Base-by-base conservation (phyloP, 2,329 filamentous ascomycete genomes). In the Xylariales sp. region DNA sequence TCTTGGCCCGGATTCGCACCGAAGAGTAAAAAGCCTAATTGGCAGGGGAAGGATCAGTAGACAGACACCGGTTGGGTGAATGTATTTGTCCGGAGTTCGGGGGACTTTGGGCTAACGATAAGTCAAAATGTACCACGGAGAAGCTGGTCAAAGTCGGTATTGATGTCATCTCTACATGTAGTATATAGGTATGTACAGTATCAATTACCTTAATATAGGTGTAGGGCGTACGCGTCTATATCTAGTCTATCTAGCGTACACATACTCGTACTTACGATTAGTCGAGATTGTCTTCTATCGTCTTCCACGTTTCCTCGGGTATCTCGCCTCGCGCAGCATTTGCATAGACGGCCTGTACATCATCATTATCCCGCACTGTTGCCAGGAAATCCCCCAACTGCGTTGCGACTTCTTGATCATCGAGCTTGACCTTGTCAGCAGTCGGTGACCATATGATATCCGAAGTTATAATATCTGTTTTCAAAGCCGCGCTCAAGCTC, bases 401-500 rank as follows among this genome's bases (percentile, higher is more conserved):
- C 37, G 74, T 66, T 1, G 74, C 71, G 2, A 76, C 71, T 10
- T 75, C 69, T 11, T 73, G 66, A 12, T 76, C 72, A 44, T 83
- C 74, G 28, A 90, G 53, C 6, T 70, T 68, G 14, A 86, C 78
- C 58, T 78, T 78, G 47, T 95, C 89, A 54, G 84, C 79, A 46
- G 91, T 93, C 0, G 88, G 78, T 45, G 84, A 78, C 83, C 88
- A 96, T 31, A 95, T 74, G 39, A 96, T 91, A 42, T 94, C 87
- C 14, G 81, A 80, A 51, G 80, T 83, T 42, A 84, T 68, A 33
- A 94, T 76, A 44, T 84, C 76, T 46, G 94, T 63, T 1, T 72
- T 76, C 15, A 86, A 73, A 27, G 74, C 69, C 49, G 76, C 71
- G 4, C 77, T 71, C n/a, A 95, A 58, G 10, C 71, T 69, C 46